Conservation (phyloP, 1,284 basidiomycete species). For the Pholiota adiposa region DNA sequence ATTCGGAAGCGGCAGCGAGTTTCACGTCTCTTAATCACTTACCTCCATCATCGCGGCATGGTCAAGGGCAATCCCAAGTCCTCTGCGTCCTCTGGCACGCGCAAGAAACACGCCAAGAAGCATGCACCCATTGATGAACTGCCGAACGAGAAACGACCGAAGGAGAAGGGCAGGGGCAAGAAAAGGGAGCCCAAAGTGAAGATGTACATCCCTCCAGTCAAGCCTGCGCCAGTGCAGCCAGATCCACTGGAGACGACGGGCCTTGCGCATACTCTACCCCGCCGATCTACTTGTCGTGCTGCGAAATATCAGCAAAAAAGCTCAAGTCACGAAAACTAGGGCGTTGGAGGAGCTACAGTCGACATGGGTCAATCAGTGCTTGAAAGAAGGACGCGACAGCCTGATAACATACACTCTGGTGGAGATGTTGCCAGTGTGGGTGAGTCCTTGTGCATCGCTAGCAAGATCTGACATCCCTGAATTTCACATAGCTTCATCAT, state of each 20-base stretch:
- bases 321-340: slow-evolving; percentile 83
- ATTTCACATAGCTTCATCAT: slow-evolving; percentile 74
- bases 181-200: slow-evolving; percentile 76
- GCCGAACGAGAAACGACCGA: slow-evolving; percentile 48
- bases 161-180: slow-evolving; percentile 51
- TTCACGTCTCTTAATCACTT: slow-evolving; percentile 6
- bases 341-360: slow-evolving; percentile 86
- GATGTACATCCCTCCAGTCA: slow-evolving; percentile 84
- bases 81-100: slow-evolving; percentile 79
- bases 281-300: slow-evolving; percentile 87
- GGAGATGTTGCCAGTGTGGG: slow-evolving; percentile 87
- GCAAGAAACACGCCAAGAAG: slow-evolving; percentile 85
- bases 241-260: slow-evolving; percentile 94
- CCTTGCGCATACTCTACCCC: slow-evolving; percentile 74
- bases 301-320: slow-evolving; percentile 88
- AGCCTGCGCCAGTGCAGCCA: slow-evolving; percentile 81
- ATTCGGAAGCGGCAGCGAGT: slow-evolving; percentile 10
- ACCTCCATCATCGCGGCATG: slow-evolving; percentile 28
- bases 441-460: slow-evolving; percentile 44
- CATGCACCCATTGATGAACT: slow-evolving; percentile 43
- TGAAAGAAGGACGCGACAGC: slow-evolving; percentile 45
- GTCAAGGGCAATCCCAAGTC: slow-evolving; percentile 64
- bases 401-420: slow-evolving; percentile 50
- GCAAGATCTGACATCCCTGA: slow-evolving; percentile 13
- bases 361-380: slow-evolving; percentile 66